Base-by-base conservation (phyloP, 345 rosid genomes). In the Eucalyptus melliodora region DNA sequence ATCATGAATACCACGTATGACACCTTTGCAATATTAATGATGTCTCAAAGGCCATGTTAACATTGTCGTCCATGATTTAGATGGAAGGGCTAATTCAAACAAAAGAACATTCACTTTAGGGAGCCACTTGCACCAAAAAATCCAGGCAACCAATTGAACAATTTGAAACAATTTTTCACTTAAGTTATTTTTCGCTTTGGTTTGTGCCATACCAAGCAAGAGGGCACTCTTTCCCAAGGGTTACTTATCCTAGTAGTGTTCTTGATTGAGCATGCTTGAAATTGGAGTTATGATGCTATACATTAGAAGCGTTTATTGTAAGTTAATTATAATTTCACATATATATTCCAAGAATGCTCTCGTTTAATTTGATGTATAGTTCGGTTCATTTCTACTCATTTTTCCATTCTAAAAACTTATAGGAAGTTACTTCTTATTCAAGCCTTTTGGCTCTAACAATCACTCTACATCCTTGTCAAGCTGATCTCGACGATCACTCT, bases 281-380 rank as follows among this genome's bases (percentile, higher is more conserved):
- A 60, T 60, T 27, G 1, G 16, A 69, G 13, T 16, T 5, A 40
- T 21, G 19, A 9, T 9, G 13, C 24, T 27, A 27, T 27, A 30
- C 2, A 2, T 12, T 1, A 60, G 0, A 27, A 13, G 16, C 2
- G 0, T 60, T 34, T 69, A 1, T 5, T 31, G 23, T 16, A 7
- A 69, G 81, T 69, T 69, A 16, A 31, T 31, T 31, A 3, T 9
- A 16, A 37, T 31, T 31, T 31, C 12, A 31, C 81, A 69, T 16
- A 31, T 17, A 31, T 31, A 31, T 69, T 69, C 6, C 6, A 19
- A 10, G 7, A 31, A 69, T 0, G 13, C 42, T 69, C 24, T 31
- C 2, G 0, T 69, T 2, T 5, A 8, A 1, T 9, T 69, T 0
- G 4, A 9, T 31, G 24, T 31, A 9, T 1, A 16, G 2, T 69